Conservation (phyloP, 495 filamentous ascomycete genomes). For the Hyaloscypha finlandica region DNA sequence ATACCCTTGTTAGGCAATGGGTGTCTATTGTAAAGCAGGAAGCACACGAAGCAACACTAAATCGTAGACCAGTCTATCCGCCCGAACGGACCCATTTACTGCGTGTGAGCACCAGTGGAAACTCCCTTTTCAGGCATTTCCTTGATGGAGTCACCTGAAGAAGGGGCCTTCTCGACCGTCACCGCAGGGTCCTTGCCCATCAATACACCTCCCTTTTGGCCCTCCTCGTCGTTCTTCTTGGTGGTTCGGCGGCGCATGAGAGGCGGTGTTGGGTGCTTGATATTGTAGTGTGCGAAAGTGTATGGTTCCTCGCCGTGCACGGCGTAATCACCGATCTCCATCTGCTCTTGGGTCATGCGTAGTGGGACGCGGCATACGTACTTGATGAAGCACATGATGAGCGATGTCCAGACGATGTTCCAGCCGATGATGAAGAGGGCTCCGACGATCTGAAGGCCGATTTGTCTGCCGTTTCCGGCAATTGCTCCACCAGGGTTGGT, state of each 20-base stretch:
- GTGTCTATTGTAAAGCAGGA: background rate
- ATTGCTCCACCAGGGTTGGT: constrained; percentile 54
- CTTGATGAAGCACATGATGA: constrained; percentile 57
- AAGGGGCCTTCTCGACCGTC: background rate
- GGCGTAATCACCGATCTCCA: constrained; percentile 52
- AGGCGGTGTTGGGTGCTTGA: constrained; percentile 24
- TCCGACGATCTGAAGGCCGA: constrained; percentile 55
- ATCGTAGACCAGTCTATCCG: background rate
- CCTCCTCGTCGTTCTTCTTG: constrained; percentile 11
- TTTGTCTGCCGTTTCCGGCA: constrained; percentile 52
- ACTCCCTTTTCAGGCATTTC: background rate
- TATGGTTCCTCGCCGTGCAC: constrained; percentile 56
- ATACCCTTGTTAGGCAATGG: background rate
- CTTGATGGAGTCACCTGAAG: background rate
- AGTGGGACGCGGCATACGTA: constrained; percentile 52
- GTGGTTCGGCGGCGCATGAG: constrained; percentile 9
- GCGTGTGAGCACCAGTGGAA: background rate
- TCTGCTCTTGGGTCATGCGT: constrained; percentile 48
- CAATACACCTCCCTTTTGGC: constrained; percentile 9
- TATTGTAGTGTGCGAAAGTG: constrained; percentile 38
- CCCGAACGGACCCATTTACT: background rate
- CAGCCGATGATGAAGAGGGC: constrained; percentile 58
- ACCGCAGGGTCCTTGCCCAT: constrained; percentile 17
- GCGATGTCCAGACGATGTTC: constrained; percentile 55
- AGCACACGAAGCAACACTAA: background rate